Evolutionary conservation across 1,139 yeast genomes (phyloP).

Genomic region (Barnettozyma hawaiiensis): DNA sequence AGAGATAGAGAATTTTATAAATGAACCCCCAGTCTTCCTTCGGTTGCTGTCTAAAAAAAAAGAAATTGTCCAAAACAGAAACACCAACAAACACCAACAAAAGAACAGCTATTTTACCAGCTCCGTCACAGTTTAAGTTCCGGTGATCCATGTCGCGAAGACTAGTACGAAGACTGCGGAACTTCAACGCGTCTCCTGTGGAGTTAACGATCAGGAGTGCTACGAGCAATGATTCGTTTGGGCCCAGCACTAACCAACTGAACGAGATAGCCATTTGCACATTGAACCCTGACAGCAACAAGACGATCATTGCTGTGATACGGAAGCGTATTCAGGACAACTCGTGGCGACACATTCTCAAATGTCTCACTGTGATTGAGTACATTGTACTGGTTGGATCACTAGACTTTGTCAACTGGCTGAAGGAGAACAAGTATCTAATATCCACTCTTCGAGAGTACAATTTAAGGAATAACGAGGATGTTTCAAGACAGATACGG

Average conservation of each 20-base stretch:
- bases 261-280: conserved; percentile 77
- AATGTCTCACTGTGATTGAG: conserved; percentile 80
- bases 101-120: too few relatives aligned
- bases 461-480: conserved; percentile 70
- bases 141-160: conserved; percentile 55
- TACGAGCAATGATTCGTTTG: conserved; percentile 82
- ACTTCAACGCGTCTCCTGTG: conserved; percentile 83
- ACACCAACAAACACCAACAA: too few relatives aligned
- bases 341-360: conserved; percentile 95
- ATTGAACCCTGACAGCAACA: conserved; percentile 64
- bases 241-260: conserved; percentile 79
- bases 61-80: too few relatives aligned
- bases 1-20: not conserved
- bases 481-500: conserved; percentile 84
- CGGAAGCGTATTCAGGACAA: conserved; percentile 88
- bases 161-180: conserved; percentile 78
- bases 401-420: conserved; percentile 88
- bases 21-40: not conserved
- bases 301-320: conserved; percentile 77
- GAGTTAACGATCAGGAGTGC: conserved; percentile 89
- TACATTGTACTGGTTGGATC: conserved; percentile 84
- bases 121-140: too few relatives aligned
- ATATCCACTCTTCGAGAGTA: conserved; percentile 88
- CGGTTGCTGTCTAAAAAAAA: not conserved
- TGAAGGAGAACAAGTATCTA: conserved; percentile 77